Evolutionary conservation across 73 alveolate species (phyloP).

Genomic region (Paraurostyla sp.): DNA sequence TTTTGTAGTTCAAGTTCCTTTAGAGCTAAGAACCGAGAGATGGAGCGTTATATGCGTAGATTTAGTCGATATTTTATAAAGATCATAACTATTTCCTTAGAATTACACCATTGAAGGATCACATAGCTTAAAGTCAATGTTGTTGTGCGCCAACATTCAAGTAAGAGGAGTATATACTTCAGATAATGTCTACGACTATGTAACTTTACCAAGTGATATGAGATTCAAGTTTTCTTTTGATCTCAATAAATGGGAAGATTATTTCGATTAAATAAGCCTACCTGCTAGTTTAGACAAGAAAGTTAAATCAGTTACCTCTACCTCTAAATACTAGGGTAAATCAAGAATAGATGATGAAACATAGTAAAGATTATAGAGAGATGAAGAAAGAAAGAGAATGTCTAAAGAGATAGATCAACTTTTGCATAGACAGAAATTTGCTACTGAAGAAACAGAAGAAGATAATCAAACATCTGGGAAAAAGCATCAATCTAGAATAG

Average conservation of each 20-base stretch:
- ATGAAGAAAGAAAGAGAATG: constrained; percentile 59
- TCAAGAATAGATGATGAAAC: background rate
- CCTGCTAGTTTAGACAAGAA: constrained; percentile 58
- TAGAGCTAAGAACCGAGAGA: constrained; percentile 76
- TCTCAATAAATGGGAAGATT: constrained; percentile 64
- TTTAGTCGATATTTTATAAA: constrained; percentile 65
- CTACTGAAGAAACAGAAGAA: constrained; percentile 16
- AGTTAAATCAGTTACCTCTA: background rate
- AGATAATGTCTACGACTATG: constrained; percentile 75
- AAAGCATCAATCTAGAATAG: constrained; percentile 13
- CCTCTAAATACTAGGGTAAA: background rate
- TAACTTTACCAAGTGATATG: constrained; percentile 85
- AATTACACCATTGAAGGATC: constrained; percentile 64
- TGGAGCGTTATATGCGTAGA: constrained; percentile 87
- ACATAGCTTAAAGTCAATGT: constrained; percentile 78
- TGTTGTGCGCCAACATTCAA: constrained; percentile 79
- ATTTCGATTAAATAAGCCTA: constrained; percentile 69
- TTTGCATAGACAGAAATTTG: constrained; percentile 13
- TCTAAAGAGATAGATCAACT: constrained; percentile 49
- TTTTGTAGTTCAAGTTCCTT: constrained; percentile 86
- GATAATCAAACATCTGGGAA: constrained; percentile 32
- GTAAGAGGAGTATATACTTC: constrained; percentile 93
- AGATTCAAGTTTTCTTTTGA: constrained; percentile 68
- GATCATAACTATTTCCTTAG: constrained; percentile 57
- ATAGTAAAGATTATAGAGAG: constrained; percentile 28